A percentile compares a stretch with the other conserved stretches of the same genome.
Evolutionary conservation across 129 eudicot genomes (phyloP).

Genomic region (Flaveria sonorensis): DNA sequence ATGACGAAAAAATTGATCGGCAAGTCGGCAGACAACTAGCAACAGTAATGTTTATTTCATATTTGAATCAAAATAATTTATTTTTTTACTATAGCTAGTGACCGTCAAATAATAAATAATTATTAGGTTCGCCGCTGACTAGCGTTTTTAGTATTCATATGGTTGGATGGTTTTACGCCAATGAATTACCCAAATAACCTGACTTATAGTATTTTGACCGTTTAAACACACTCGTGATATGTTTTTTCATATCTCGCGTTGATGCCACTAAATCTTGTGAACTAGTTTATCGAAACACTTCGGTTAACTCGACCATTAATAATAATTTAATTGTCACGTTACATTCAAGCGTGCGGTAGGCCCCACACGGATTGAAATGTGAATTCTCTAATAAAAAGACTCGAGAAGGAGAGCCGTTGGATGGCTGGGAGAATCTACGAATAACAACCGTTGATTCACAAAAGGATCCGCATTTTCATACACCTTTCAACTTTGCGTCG

Average conservation of each 20-base stretch:
- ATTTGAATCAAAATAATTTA: too few species aligned
- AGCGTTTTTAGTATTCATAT: too few species aligned
- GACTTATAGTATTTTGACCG: too few species aligned
- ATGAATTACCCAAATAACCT: too few species aligned
- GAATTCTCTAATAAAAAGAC: background rate
- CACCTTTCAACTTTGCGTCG: background rate
- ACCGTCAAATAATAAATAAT: too few species aligned
- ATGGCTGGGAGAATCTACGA: conserved; percentile 29
- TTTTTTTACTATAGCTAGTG: too few species aligned
- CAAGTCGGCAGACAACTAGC: too few species aligned
- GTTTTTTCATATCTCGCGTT: background rate
- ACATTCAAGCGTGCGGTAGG: conserved; percentile 37
- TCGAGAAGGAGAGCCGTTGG: conserved; percentile 16
- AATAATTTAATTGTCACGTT: background rate
- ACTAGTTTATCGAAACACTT: background rate
- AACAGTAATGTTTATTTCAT: too few species aligned
- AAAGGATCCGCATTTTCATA: conserved; percentile 10
- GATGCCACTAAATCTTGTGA: background rate
- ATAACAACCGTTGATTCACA: conserved; percentile 26
- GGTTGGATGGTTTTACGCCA: too few species aligned
- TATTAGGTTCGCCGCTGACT: too few species aligned
- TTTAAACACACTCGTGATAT: too few species aligned
- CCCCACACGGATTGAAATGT: conserved; percentile 18
- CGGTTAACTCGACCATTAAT: background rate
- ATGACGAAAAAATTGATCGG: too few species aligned